These are phyloP conservation scores for Trichoderma brevicompactum DNA, from an alignment of 2,329 filamentous ascomycete genomes.

Conservation along the genomic window DNA sequence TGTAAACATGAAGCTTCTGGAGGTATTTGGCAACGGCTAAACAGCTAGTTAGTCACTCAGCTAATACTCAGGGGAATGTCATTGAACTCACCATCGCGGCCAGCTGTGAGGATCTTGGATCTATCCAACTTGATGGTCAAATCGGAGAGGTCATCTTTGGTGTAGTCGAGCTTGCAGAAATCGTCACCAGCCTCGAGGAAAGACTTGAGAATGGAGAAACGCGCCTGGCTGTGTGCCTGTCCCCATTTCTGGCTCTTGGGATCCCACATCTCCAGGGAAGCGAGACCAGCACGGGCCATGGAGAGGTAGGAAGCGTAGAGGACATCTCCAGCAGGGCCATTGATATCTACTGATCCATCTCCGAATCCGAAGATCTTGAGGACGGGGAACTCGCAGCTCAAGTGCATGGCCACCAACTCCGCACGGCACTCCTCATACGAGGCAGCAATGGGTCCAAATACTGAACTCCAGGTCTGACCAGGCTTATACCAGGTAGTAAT, in stretches of 20 bases:
- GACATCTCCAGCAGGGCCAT: slow-evolving; percentile 80
- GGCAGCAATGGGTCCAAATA: slow-evolving; percentile 85
- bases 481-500: slow-evolving; percentile 90
- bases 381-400: slow-evolving; percentile 86
- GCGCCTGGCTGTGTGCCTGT: slow-evolving; percentile 87
- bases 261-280: slow-evolving; percentile 92
- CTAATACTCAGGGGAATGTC: background rate
- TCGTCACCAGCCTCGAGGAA: slow-evolving; percentile 85
- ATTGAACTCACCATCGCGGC: slow-evolving; percentile 62
- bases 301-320: slow-evolving; percentile 86
- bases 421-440: slow-evolving; percentile 95
- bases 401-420: slow-evolving; percentile 89
- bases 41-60: slow-evolving; percentile 33
- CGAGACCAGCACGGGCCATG: slow-evolving; percentile 92
- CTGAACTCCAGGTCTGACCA: slow-evolving; percentile 91
- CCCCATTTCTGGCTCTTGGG: slow-evolving; percentile 91
- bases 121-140: slow-evolving; percentile 82
- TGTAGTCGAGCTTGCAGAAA: slow-evolving; percentile 82
- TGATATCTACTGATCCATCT: slow-evolving; percentile 72
- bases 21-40: slow-evolving; percentile 81
- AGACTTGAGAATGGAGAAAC: slow-evolving; percentile 83
- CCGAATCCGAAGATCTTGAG: slow-evolving; percentile 92
- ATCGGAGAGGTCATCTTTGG: slow-evolving; percentile 74
- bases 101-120: slow-evolving; percentile 81
- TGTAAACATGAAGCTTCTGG: slow-evolving; percentile 91